Evolutionary conservation across 192 early-diverging fungal species (phyloP).

Genomic region (Coemansia sp.): DNA sequence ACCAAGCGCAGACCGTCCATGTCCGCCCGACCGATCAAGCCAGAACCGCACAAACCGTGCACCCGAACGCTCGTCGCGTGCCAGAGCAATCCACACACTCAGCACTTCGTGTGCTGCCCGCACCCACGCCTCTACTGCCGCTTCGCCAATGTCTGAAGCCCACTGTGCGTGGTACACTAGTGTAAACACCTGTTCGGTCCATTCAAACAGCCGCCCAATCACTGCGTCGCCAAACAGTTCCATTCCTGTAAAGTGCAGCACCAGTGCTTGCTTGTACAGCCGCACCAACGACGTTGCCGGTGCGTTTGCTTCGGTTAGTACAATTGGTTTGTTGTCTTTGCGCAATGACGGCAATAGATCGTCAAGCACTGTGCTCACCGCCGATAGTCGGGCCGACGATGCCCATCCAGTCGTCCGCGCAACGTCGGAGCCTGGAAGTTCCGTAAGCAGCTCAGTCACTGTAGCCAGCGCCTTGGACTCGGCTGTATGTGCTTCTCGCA

Average conservation of each 20-base stretch:
- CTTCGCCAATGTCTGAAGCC: neutral
- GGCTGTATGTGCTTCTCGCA: neutral
- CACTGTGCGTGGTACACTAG: constrained; percentile 18
- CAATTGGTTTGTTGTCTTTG: neutral
- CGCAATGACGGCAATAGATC: constrained; percentile 1
- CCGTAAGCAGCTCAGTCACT: constrained; percentile 18
- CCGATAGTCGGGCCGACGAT: constrained; percentile 14
- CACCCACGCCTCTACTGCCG: neutral
- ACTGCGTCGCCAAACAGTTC: constrained; percentile 3
- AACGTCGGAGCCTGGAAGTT: constrained; percentile 21
- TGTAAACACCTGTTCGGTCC: constrained; percentile 34
- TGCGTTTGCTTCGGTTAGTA: neutral
- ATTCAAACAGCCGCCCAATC: constrained; percentile 14
- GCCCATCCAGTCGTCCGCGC: constrained; percentile 12
- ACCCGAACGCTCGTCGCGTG: constrained; percentile 17
- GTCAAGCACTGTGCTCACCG: constrained; percentile 5
- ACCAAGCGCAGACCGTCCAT: constrained; percentile 25
- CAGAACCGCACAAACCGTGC: constrained; percentile 39
- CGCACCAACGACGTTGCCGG: constrained; percentile 12
- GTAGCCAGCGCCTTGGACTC: constrained; percentile 1
- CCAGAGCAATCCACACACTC: constrained; percentile 28
- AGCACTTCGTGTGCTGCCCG: constrained; percentile 26
- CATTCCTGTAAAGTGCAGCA: constrained; percentile 16
- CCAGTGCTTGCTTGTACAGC: constrained; percentile 24
- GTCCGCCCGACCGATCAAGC: constrained; percentile 19